Evolutionary conservation across 441 rosid genomes (phyloP).

Genomic region (Mallotus japonicus): DNA sequence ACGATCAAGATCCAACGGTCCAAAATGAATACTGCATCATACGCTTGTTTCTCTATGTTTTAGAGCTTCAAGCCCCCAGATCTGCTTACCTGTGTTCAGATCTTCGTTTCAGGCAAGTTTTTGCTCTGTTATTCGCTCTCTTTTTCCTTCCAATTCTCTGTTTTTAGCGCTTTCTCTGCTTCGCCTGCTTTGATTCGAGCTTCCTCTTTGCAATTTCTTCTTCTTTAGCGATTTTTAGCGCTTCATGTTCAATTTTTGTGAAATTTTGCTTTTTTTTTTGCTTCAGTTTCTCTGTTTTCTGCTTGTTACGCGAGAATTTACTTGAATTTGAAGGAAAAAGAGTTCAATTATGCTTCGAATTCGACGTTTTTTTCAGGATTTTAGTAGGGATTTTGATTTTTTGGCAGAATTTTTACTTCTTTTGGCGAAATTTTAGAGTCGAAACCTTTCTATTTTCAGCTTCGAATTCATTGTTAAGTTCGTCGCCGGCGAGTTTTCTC

Average conservation of each 20-base stretch:
- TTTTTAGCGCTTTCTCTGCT: neutral
- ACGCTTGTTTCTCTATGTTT: slow-evolving; percentile 32
- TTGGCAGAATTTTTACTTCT: neutral
- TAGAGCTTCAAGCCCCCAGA: slow-evolving; percentile 41
- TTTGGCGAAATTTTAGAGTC: neutral
- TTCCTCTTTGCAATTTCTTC: neutral
- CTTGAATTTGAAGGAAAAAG: no score
- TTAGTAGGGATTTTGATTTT: neutral
- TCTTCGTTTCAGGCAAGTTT: slow-evolving; percentile 38
- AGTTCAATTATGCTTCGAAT: neutral
- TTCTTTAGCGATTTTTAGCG: neutral
- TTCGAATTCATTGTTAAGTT: neutral
- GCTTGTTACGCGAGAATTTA: neutral
- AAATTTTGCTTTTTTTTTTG: neutral
- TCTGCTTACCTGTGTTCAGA: slow-evolving; percentile 38
- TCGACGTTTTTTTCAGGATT: slow-evolving; percentile 1
- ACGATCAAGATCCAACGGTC: slow-evolving; percentile 61
- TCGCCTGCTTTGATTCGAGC: neutral
- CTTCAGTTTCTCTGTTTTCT: neutral
- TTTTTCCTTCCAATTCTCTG: neutral
- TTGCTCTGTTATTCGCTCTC: neutral
- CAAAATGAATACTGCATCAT: slow-evolving; percentile 36
- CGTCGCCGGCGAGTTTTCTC: slow-evolving; percentile 14
- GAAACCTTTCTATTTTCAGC: neutral
- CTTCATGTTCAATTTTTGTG: neutral